Base-by-base conservation (phyloP, 2,329 filamentous ascomycete genomes). In the Fusarium sp. region DNA sequence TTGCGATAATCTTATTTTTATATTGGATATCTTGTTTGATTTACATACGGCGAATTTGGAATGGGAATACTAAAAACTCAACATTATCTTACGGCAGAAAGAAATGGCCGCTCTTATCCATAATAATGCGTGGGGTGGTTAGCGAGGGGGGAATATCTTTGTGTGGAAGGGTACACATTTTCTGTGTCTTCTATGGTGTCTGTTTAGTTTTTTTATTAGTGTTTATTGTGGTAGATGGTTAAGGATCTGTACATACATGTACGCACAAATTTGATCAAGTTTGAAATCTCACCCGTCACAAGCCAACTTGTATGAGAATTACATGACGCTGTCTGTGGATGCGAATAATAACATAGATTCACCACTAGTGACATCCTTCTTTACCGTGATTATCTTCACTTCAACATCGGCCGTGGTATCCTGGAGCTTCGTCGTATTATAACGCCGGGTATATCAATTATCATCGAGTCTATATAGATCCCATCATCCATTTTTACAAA, bases 231-330 rank as follows among this genome's bases (percentile, higher is more conserved):
- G 51, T 60, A 71, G 67, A 72, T 60, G 63, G 56, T 35, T 56
- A 56, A 41, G 58, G 43, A 44, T 50, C 28, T 71, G 61, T 71
- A 73, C 63, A 72, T 73, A 67, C 37, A 49, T 67, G 67, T 72
- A 72, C 67, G 65, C 67, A 62, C 58, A 70, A 73, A 62, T 71
- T 73, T 71, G 61, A 72, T 63, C 32, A 67, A 69, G 54, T 56
- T 56, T 56, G 62, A 60, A 45, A 33, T 54, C 50, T 44, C 37
- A 64, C 33, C 44, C 17, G 43, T n/a, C 44, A 30, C 10, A 30
- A 26, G 11, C 14, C 20, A 19, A 5, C 7, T 26, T 20, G 1
- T 13, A 9, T n/a, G 17, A 37, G 8, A n/a, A 37, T 37, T 17
- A 6, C 17, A n/a, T 37, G 9, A 17, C 9, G 19, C 5, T 37